Evolutionary conservation across 352 stramenopile genomes (phyloP).

Genomic region (Globisporangium abappressorium): DNA sequence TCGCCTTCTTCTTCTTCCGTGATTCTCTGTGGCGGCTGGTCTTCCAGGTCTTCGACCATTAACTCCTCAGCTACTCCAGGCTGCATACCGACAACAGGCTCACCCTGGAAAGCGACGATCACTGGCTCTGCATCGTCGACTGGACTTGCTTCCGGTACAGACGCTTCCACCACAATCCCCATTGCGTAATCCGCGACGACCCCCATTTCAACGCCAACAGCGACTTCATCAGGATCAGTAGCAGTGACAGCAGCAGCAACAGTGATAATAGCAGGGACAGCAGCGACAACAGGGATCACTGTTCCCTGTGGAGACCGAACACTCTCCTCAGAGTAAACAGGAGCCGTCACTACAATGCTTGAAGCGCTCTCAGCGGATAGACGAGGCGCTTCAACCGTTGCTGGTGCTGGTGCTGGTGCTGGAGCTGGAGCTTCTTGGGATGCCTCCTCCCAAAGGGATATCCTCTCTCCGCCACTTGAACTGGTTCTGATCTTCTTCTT

Average conservation of each 20-base stretch:
- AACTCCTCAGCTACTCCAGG: background rate
- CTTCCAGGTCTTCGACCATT: background rate
- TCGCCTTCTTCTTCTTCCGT: background rate
- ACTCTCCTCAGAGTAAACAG: background rate
- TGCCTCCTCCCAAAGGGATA: conserved; percentile 17
- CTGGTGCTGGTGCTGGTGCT: background rate
- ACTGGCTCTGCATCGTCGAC: conserved; percentile 2
- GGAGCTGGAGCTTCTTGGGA: background rate
- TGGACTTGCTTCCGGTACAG: conserved; percentile 15
- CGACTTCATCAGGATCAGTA: conserved; percentile 15
- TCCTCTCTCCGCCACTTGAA: conserved; percentile 3
- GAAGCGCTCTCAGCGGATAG: background rate
- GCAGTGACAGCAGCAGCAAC: conserved; percentile 11
- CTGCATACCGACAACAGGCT: background rate
- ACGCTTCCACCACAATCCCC: conserved; percentile 26
- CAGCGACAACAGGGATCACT: background rate
- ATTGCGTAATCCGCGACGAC: conserved; percentile 37
- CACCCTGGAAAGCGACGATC: conserved; percentile 1
- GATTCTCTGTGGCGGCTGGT: background rate
- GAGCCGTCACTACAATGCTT: background rate
- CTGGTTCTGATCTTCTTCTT: conserved; percentile 5
- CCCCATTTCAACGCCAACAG: conserved; percentile 32
- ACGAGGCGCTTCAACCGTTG: background rate
- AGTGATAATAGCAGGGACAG: background rate
- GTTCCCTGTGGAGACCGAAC: background rate